These are phyloP conservation scores for Dionaea muscipula DNA, from an alignment of 179 eudicot genomes.

Conservation along the genomic window DNA sequence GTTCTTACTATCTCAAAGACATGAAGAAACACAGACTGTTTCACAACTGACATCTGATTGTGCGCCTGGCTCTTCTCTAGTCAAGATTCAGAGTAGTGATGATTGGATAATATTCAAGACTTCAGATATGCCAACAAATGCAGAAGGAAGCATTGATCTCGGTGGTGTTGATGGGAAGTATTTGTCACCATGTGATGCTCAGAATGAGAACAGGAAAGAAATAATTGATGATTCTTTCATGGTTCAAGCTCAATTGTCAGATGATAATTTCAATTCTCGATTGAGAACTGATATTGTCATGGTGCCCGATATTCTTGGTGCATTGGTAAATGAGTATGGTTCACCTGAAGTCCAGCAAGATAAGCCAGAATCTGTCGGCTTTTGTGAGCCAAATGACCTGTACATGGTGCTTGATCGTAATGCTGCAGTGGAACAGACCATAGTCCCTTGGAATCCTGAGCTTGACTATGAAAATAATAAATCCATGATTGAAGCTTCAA, in stretches of 20 bases:
- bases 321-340: constrained; percentile 16
- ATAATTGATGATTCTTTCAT: constrained; percentile 56
- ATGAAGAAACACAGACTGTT: constrained; percentile 24
- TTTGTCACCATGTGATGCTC: constrained; percentile 16
- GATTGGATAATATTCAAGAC: constrained; percentile 42
- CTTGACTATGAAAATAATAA: constrained; percentile 38
- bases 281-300: constrained; percentile 32
- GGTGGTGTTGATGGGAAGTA: constrained; percentile 33
- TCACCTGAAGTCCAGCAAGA: constrained; percentile 16
- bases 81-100: constrained; percentile 34
- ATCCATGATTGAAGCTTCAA: constrained; percentile 17
- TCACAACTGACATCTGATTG: constrained; percentile 22
- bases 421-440: constrained; percentile 28
- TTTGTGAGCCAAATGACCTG: constrained; percentile 55
- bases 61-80: constrained; percentile 21
- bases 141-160: constrained; percentile 16
- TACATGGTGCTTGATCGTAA: constrained; percentile 58
- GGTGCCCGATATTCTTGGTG: constrained; percentile 35
- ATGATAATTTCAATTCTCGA: constrained; percentile 21
- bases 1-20: constrained; percentile 32
- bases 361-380: constrained; percentile 23
- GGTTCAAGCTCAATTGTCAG: constrained; percentile 33
- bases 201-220: constrained; percentile 28
- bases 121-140: constrained; percentile 19
- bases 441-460: constrained; percentile 49